Conservation (phyloP, 371 early-diverging fungal genomes). For the Lichtheimia ornata region DNA sequence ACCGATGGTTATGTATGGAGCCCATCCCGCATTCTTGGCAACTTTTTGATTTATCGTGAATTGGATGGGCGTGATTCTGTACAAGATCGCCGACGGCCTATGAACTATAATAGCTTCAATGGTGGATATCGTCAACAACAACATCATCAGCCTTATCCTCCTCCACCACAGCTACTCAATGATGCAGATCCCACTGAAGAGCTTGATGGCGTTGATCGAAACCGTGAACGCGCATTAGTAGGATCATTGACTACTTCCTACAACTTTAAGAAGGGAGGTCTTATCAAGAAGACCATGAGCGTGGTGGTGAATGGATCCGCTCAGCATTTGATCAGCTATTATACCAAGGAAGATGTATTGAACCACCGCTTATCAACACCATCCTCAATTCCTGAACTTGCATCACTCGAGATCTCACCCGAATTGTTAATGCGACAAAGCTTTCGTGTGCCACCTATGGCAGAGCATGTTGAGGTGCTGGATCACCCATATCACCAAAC, state of each 20-base stretch:
- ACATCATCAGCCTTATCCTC: neutral
- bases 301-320: constrained; percentile 72
- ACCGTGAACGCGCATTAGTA: constrained; percentile 59
- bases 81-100: constrained; percentile 25
- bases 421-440: constrained; percentile 57
- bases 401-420: constrained; percentile 49
- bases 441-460: constrained; percentile 46
- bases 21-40: constrained; percentile 79
- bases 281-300: constrained; percentile 86
- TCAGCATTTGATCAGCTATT: constrained; percentile 86
- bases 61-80: constrained; percentile 54
- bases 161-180: neutral
- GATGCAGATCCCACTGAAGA: constrained; percentile 13
- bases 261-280: constrained; percentile 73
- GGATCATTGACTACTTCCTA: constrained; percentile 65
- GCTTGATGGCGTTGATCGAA: constrained; percentile 42
- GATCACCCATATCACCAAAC: too few species aligned
- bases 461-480: neutral
- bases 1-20: constrained; percentile 89
- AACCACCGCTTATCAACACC: constrained; percentile 54
- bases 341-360: constrained; percentile 73
- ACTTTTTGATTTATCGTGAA: constrained; percentile 80
- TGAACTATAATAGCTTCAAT: neutral
- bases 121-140: constrained; percentile 1
- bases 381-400: constrained; percentile 48